Evolutionary conservation across 176 grass and related monocot genomes (phyloP).

Genomic region (Tillandsia fasciculata): DNA sequence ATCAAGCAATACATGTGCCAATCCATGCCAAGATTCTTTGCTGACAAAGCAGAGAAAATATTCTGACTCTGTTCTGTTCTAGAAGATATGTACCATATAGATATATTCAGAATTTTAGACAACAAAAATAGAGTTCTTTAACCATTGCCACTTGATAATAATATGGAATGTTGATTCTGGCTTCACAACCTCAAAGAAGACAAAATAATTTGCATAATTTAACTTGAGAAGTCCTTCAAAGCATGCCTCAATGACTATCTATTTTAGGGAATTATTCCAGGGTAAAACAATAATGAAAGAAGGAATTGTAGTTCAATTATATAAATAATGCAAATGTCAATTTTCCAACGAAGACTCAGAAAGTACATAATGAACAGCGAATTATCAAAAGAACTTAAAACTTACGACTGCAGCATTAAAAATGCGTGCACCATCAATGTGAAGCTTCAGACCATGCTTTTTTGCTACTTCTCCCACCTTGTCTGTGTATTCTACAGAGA

Average conservation of each 20-base stretch:
- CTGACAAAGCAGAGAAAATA: no score
- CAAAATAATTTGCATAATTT: background rate
- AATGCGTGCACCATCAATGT: slow-evolving; percentile 94
- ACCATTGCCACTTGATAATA: background rate
- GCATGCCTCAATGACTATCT: background rate
- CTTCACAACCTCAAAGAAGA: background rate
- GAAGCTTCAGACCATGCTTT: slow-evolving; percentile 75
- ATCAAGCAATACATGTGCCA: no score
- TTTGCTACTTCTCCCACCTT: slow-evolving; percentile 59
- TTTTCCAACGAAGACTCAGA: background rate
- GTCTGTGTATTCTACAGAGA: slow-evolving; percentile 69
- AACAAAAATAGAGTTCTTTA: background rate
- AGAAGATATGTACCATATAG: no score
- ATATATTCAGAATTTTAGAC: background rate
- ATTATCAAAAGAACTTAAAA: background rate
- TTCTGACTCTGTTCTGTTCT: no score
- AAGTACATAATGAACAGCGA: background rate
- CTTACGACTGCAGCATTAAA: slow-evolving; percentile 95
- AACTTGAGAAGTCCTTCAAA: background rate
- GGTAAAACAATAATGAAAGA: background rate
- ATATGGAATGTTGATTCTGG: background rate
- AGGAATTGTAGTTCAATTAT: background rate
- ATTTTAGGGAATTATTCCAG: background rate
- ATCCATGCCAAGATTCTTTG: no score
- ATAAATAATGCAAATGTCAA: background rate